Percentiles rank a stretch among this genome's conserved stretches.
These are phyloP conservation scores for Laguncularia racemosa DNA, from an alignment of 345 rosid species.

Conservation along the genomic window DNA sequence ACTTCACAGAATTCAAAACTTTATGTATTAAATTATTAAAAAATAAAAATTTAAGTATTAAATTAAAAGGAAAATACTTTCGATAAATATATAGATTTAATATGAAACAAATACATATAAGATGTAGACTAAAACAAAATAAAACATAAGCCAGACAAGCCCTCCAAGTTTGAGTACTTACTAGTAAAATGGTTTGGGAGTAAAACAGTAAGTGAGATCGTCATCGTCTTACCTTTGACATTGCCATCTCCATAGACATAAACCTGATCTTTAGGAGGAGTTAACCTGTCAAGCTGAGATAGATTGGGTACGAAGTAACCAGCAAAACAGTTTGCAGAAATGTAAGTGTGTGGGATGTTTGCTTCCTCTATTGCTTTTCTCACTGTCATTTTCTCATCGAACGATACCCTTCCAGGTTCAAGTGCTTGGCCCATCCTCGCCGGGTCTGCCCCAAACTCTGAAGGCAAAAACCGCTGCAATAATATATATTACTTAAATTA, in stretches of 20 bases:
- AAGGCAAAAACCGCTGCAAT: constrained; percentile 71
- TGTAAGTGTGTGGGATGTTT: constrained; percentile 73
- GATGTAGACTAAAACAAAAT: too few relatives aligned
- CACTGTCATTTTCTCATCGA: constrained; percentile 75
- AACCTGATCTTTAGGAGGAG: constrained; percentile 54
- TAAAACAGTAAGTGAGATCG: too few relatives aligned
- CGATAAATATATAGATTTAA: too few relatives aligned
- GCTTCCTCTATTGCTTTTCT: constrained; percentile 70
- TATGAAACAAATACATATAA: too few relatives aligned
- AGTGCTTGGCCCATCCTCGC: constrained; percentile 62
- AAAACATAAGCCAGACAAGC: too few relatives aligned
- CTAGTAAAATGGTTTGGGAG: too few relatives aligned
- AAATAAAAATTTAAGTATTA: too few relatives aligned
- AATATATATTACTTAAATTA: background rate
- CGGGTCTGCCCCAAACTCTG: constrained; percentile 91
- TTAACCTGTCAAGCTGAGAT: constrained; percentile 46
- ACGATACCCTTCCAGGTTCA: constrained; percentile 69
- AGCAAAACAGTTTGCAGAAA: too few relatives aligned
- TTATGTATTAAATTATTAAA: too few relatives aligned
- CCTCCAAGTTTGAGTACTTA: too few relatives aligned
- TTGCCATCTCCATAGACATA: constrained; percentile 66
- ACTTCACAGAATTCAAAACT: too few relatives aligned
- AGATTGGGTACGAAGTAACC: constrained; percentile 74
- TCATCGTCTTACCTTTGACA: constrained; percentile 41
- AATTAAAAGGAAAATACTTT: too few relatives aligned